Evolutionary conservation across 2,329 filamentous ascomycete genomes (phyloP).

Genomic region (Calonectria hawksworthii): DNA sequence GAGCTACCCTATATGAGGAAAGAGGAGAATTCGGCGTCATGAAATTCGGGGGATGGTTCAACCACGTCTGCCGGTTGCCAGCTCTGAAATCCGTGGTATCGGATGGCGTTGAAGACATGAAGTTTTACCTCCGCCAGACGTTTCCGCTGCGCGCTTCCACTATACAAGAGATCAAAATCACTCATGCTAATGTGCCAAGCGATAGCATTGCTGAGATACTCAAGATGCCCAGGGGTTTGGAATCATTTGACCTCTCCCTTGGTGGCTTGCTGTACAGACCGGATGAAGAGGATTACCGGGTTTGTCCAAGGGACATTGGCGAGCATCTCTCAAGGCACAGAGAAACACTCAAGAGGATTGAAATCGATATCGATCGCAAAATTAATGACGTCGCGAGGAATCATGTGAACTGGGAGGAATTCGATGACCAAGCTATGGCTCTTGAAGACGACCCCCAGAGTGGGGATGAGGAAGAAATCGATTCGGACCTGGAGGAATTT

Average conservation of each 20-base stretch:
- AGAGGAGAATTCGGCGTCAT: no score
- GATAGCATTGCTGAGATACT: neutral
- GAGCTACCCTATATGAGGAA: no score
- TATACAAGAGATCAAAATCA: neutral
- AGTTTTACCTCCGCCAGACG: neutral
- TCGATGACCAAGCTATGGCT: no score
- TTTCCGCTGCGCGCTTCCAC: neutral
- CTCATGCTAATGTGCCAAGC: neutral
- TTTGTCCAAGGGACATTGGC: neutral
- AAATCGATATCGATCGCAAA: neutral
- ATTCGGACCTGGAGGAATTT: neutral
- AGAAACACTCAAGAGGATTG: neutral
- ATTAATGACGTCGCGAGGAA: no score
- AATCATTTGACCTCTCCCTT: conserved; percentile 2
- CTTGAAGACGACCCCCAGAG: no score
- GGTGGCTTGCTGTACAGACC: neutral
- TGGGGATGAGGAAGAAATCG: neutral
- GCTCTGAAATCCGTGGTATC: conserved; percentile 12
- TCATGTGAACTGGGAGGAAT: no score
- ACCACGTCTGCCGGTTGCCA: conserved; percentile 8
- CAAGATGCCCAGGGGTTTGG: neutral
- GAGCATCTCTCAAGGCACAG: conserved; percentile 2
- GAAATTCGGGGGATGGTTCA: no score
- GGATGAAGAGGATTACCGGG: neutral
- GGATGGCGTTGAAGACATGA: neutral